Base-by-base conservation (phyloP, 768 basidiomycete species). In the Leccinum truebloodii region DNA sequence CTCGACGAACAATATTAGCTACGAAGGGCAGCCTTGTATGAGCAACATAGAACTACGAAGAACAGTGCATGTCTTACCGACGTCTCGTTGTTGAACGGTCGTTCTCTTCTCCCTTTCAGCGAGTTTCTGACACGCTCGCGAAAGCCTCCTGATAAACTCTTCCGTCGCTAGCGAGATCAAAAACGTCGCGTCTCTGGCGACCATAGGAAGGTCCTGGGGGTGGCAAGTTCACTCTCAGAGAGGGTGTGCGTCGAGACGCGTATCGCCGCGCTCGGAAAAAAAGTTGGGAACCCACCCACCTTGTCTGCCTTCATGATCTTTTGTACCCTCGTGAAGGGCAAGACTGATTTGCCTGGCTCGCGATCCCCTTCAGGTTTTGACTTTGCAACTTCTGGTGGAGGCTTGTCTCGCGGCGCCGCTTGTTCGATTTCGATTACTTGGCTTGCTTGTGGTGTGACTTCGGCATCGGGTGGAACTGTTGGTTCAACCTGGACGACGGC, bases 281-380 rank as follows among this genome's bases (percentile, higher is more conserved):
- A 30, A 26, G 20, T 22, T 32, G 56, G 22, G 20, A 55, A 63
- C 41, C 7, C 22, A 71, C 76, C 59, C 57, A 84, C 94, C 79
- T 88, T 89, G 75, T 95, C 94, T 6, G 89, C 92, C 68, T 92
- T 94, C 64, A 94, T 80, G 52, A 95, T 92, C 75, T 81, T 87
- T 72, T 93, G 92, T 44, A 95, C 88, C 61, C 90, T 82, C 2
- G 89, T 78, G 55, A 90, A 80, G 0, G 94, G 94, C 51, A 94
- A 75, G 22, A 89, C 62, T 1, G 92, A 87, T 67, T 87, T 93
- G 35, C 94, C 93, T 2, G 77, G 75, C 54, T 79, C 79, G 55
- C 81, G 75, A 58, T 73, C 12, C 2, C 18, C 52, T 16, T 71
- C 71, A 34, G 34, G 34, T 56, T 70, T 71, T n/a, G 20, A 46